Evolutionary conservation across 768 basidiomycete genomes (phyloP).

Genomic region (Suillus ampliporus): DNA sequence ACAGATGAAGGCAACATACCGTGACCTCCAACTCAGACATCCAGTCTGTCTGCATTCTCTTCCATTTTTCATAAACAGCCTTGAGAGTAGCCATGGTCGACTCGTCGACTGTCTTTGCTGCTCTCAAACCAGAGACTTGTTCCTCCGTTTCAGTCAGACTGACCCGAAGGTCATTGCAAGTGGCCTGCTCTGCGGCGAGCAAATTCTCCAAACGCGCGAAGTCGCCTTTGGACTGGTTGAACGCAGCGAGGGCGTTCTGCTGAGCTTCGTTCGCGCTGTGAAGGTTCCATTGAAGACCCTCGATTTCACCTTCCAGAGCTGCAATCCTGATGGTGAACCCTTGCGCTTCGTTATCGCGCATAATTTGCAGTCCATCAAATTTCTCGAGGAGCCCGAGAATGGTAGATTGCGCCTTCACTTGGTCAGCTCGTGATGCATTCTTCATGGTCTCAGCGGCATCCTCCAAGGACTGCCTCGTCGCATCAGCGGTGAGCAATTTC

Average conservation of each 20-base stretch:
- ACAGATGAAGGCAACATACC: slow-evolving; percentile 32
- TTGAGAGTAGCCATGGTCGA: slow-evolving; percentile 42
- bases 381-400: slow-evolving; percentile 15
- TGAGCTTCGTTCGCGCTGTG: not conserved
- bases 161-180: not conserved
- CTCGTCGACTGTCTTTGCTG: slow-evolving; percentile 42
- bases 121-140: slow-evolving; percentile 37
- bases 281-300: not conserved
- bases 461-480: not conserved
- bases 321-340: not conserved
- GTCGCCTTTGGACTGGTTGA: not conserved
- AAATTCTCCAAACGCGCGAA: not conserved
- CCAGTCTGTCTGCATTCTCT: slow-evolving; percentile 39
- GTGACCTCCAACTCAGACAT: slow-evolving; percentile 42
- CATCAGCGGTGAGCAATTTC: slow-evolving; percentile 1
- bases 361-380: slow-evolving; percentile 13
- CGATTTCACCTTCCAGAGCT: slow-evolving; percentile 1
- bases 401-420: slow-evolving; percentile 12
- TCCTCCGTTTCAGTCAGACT: slow-evolving; percentile 37
- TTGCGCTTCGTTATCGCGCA: slow-evolving; percentile 13
- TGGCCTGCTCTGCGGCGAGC: not conserved
- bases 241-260: not conserved
- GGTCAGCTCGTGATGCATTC: slow-evolving; percentile 7
- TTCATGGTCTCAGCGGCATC: not conserved
- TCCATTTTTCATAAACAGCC: slow-evolving; percentile 35